Evolutionary conservation across 176 grass and related monocot species (phyloP).

Genomic region (Lolium multiflorum): DNA sequence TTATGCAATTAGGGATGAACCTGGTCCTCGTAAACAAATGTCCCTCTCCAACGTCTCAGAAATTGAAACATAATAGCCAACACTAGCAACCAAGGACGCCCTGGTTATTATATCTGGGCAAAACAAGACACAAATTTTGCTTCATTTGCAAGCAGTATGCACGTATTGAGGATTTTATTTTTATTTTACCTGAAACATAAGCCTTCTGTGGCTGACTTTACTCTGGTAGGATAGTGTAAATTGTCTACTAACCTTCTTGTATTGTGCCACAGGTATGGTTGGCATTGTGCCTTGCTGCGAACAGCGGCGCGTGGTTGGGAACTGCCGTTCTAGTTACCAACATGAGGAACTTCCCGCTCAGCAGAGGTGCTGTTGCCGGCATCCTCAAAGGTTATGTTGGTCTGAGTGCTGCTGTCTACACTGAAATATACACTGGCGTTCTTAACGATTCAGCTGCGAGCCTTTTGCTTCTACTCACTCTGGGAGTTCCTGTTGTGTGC

Average conservation of each 20-base stretch:
- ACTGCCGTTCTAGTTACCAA: constrained; percentile 87
- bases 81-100: constrained; percentile 20
- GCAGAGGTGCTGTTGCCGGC: constrained; percentile 85
- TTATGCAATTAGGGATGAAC: not conserved
- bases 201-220: not conserved
- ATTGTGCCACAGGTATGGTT: constrained; percentile 76
- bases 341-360: constrained; percentile 96
- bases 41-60: constrained; percentile 31
- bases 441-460: constrained; percentile 68
- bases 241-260: not conserved
- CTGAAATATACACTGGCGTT: constrained; percentile 71
- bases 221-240: not conserved
- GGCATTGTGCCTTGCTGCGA: constrained; percentile 83
- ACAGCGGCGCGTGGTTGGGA: constrained; percentile 82
- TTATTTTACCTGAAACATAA: not conserved
- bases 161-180: not conserved
- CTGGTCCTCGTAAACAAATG: not conserved
- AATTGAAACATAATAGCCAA: not conserved
- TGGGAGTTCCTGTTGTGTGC: constrained; percentile 70
- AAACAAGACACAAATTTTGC: not conserved
- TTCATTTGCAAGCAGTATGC: not conserved
- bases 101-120: not conserved
- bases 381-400: constrained; percentile 87
- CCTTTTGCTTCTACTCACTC: constrained; percentile 65
- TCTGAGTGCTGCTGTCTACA: constrained; percentile 91